Conservation (phyloP, 345 rosid species). For the Hibiscus syriacus region DNA sequence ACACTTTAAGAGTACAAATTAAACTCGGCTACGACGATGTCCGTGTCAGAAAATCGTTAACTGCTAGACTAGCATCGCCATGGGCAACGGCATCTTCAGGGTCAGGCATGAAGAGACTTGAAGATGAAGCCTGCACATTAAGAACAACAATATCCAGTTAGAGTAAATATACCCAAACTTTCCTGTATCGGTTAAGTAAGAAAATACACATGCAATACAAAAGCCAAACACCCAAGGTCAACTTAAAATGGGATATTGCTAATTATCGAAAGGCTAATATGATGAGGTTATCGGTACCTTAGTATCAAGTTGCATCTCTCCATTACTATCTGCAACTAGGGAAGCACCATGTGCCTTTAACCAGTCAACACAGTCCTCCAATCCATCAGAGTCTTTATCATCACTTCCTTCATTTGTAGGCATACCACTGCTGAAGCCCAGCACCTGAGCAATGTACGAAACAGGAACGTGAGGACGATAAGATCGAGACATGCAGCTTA, state of each 20-base stretch:
- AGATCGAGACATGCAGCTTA: slow-evolving; percentile 71
- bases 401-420: slow-evolving; percentile 39
- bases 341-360: slow-evolving; percentile 81
- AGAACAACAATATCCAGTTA: not conserved
- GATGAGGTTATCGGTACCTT: slow-evolving; percentile 36
- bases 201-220: not conserved
- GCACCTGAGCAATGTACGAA: slow-evolving; percentile 58
- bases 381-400: slow-evolving; percentile 44
- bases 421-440: slow-evolving; percentile 48
- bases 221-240: not conserved
- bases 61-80: slow-evolving; percentile 83
- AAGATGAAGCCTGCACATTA: slow-evolving; percentile 61
- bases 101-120: slow-evolving; percentile 79
- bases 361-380: slow-evolving; percentile 83
- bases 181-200: not conserved
- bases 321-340: slow-evolving; percentile 47
- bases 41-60: slow-evolving; percentile 76
- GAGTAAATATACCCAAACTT: not conserved
- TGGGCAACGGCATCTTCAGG: slow-evolving; percentile 95
- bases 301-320: slow-evolving; percentile 75
- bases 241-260: not conserved
- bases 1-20: not conserved
- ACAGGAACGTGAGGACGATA: slow-evolving; percentile 89
- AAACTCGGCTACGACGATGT: slow-evolving; percentile 23
- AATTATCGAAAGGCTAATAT: not conserved